Conservation (phyloP, 345 rosid species). For the Odontarrhena argentea region DNA sequence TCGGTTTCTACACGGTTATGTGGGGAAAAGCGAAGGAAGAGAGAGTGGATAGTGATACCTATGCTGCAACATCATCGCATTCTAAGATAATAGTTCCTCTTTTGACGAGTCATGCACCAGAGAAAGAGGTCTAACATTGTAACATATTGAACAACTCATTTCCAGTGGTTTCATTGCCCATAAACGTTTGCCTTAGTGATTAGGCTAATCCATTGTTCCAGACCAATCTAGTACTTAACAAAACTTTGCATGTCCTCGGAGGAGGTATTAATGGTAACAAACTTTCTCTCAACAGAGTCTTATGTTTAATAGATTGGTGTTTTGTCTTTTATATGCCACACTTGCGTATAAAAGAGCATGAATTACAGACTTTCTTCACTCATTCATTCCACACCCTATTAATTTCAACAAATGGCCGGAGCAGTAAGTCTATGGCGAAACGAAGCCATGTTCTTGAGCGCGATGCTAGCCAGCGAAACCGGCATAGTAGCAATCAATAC, state of each 20-base stretch:
- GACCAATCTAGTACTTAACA: neutral
- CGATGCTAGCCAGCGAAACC: constrained; percentile 60
- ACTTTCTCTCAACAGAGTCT: no score
- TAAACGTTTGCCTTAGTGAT: neutral
- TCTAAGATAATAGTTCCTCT: constrained; percentile 54
- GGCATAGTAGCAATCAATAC: constrained; percentile 58
- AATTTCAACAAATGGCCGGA: constrained; percentile 36
- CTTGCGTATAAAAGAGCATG: no score
- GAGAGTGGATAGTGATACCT: constrained; percentile 33
- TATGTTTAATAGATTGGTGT: no score
- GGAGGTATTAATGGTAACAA: no score
- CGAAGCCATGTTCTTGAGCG: constrained; percentile 57
- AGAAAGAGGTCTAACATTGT: constrained; percentile 39
- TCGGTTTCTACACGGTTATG: constrained; percentile 75
- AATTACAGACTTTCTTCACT: neutral
- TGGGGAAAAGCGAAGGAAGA: constrained; percentile 86
- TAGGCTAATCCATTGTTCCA: neutral
- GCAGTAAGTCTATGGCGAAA: constrained; percentile 41
- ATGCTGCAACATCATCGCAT: constrained; percentile 13
- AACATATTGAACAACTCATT: neutral
- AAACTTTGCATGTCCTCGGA: no score
- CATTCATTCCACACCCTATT: neutral
- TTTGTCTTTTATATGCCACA: no score
- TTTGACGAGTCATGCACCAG: constrained; percentile 48
- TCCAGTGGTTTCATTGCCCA: neutral